A percentile compares a stretch with the other conserved stretches of the same genome.
Evolutionary conservation across 2,329 filamentous ascomycete genomes (phyloP).

Genomic region (Penicillium sp.): DNA sequence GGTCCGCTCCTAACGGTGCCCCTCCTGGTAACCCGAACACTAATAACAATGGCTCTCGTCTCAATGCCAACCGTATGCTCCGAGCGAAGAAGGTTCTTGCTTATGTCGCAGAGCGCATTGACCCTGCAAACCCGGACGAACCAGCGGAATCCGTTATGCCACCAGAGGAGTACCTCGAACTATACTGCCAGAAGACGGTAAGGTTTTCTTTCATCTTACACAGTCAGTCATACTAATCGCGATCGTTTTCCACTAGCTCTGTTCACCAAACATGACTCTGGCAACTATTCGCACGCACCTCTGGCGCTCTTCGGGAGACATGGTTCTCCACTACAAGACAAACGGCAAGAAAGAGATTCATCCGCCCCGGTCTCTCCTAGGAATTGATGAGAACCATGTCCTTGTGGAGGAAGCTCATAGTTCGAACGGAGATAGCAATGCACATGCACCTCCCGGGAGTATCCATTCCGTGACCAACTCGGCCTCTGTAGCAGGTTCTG

Average conservation of each 20-base stretch:
- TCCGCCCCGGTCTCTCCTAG: constrained; percentile 21
- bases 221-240: constrained; percentile 16
- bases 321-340: constrained; percentile 83
- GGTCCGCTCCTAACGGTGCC: constrained; percentile 22
- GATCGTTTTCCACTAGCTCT: constrained; percentile 26
- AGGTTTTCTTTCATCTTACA: constrained; percentile 31
- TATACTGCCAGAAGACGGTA: constrained; percentile 93
- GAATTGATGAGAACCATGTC: constrained; percentile 17
- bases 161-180: constrained; percentile 89
- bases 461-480: constrained; percentile 34
- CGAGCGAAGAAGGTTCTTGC: constrained; percentile 89
- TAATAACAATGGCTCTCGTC: constrained; percentile 67
- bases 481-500: constrained; percentile 26
- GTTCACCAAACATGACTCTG: constrained; percentile 85
- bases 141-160: constrained; percentile 61
- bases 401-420: constrained; percentile 11
- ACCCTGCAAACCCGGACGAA: constrained; percentile 61
- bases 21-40: constrained; percentile 15
- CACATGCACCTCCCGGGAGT: constrained; percentile 26
- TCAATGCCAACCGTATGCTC: constrained; percentile 97
- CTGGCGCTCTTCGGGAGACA: constrained; percentile 93
- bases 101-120: constrained; percentile 90
- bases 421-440: constrained; percentile 23
- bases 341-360: constrained; percentile 70
- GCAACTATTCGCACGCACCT: constrained; percentile 87